Evolutionary conservation across 257 asterid species (phyloP), one percentile per base, ranked within the genome.

Genomic region (Euphrasia confusa): DNA sequence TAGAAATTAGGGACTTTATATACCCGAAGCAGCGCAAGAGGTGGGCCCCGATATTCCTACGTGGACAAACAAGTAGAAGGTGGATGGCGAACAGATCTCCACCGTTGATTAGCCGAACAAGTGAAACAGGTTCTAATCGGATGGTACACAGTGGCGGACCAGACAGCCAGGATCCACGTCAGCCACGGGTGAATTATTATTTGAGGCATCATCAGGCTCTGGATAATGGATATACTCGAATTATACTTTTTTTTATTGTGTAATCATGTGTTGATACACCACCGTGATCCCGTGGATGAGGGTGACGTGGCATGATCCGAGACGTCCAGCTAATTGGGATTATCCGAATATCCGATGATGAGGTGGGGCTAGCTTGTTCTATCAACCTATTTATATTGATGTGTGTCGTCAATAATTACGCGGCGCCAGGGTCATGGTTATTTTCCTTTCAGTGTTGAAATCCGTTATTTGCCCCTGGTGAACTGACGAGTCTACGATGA

Each of bases 121-220:
- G 39, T 33, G 39, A 71, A 81, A 5, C 15, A 3, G 24, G 7
- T 56, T 58, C 48, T 30, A 30, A 57, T 58, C 68, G 63, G 1
- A 11, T 44, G 75, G 82, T 54, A 78, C 67, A 18, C 4, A 18
- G 5, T 54, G 78, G 54, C 9, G 63, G 77, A 62, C 78, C 71
- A 63, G 79, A 80, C 88, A 83, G 75, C 81, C 71, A 57, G 89
- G 95, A 82, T 90, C 88, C 96, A 85, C 96, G 89, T 88, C 88
- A 81, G 85, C 39, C 58, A 5, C 6, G 67, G 74, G 71, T 74
- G 10, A 70, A 78, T 72, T 66, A 75, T 77, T 44, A 11, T 74
- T 57, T n/a, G 66, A 63, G 32, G 15, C 53, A 42, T 57, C 39
- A 40, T 26, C 50, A 10, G 54, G 13, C 2, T 64, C n/a, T 44